Percentiles rank a stretch among this genome's conserved stretches.
Evolutionary conservation across 192 early-diverging fungal genomes (phyloP).

Genomic region (Rhizoclosmatium sp.): DNA sequence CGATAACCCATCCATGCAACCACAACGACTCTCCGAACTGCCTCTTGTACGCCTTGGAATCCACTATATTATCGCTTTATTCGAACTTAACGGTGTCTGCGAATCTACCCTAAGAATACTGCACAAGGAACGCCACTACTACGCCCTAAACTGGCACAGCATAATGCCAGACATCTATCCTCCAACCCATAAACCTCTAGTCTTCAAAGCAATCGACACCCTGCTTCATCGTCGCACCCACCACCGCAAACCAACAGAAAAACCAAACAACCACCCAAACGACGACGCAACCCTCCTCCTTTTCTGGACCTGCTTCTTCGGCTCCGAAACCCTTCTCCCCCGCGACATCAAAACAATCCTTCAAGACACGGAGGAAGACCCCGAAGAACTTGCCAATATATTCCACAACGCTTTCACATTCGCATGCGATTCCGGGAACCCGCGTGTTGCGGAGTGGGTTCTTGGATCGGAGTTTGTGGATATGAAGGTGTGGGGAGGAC

Average conservation of each 20-base stretch:
- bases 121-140: neutral
- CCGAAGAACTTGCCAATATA: neutral
- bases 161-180: conserved; percentile 2
- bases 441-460: neutral
- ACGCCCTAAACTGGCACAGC: neutral
- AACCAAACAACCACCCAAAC: neutral
- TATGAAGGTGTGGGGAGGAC: neutral
- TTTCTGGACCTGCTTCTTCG: neutral
- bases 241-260: neutral
- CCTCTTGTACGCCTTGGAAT: neutral
- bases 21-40: neutral
- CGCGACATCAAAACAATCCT: neutral
- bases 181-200: neutral
- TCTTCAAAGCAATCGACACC: neutral
- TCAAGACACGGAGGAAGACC: neutral
- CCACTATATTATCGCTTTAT: neutral
- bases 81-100: neutral
- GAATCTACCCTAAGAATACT: neutral
- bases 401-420: conserved; percentile 2
- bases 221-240: neutral
- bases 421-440: neutral
- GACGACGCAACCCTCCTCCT: neutral
- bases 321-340: neutral
- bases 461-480: neutral
- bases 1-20: neutral